Evolutionary conservation across 768 basidiomycete genomes (phyloP).

Genomic region (Mycena epipterygia): DNA sequence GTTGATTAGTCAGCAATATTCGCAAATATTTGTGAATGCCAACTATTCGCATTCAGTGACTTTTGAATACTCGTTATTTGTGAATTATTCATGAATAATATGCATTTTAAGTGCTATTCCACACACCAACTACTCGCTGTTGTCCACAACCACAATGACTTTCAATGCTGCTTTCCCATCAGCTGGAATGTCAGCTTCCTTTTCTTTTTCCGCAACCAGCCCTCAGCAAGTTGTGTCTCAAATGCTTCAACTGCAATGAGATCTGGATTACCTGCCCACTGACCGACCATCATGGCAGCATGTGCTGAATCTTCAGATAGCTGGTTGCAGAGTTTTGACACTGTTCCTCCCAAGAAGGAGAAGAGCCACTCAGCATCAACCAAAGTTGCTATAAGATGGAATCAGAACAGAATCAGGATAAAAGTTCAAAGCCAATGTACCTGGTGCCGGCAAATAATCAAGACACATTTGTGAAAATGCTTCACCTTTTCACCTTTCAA

Average conservation of each 20-base stretch:
- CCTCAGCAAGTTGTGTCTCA: neutral
- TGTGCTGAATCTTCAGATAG: too few species aligned
- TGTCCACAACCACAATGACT: neutral
- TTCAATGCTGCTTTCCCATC: too few species aligned
- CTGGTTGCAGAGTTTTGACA: neutral
- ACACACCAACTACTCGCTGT: neutral
- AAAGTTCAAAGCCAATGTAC: neutral
- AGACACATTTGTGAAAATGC: slow-evolving; percentile 3
- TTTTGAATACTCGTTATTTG: neutral
- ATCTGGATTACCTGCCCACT: slow-evolving; percentile 1
- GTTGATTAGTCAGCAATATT: neutral
- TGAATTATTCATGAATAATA: neutral
- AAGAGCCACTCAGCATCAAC: neutral
- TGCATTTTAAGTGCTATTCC: neutral
- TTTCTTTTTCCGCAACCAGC: neutral
- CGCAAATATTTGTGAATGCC: neutral
- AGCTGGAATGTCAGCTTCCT: neutral
- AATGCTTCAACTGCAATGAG: slow-evolving; percentile 1
- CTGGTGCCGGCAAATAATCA: slow-evolving; percentile 2
- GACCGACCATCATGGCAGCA: neutral
- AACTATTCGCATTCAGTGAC: neutral
- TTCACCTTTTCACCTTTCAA: neutral
- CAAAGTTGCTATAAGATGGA: neutral
- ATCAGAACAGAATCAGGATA: neutral
- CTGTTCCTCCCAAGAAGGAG: neutral